Evolutionary conservation across 139 green algal genomes (phyloP), one percentile per base, ranked within the genome.

Genomic region (Chlorella sp.): DNA sequence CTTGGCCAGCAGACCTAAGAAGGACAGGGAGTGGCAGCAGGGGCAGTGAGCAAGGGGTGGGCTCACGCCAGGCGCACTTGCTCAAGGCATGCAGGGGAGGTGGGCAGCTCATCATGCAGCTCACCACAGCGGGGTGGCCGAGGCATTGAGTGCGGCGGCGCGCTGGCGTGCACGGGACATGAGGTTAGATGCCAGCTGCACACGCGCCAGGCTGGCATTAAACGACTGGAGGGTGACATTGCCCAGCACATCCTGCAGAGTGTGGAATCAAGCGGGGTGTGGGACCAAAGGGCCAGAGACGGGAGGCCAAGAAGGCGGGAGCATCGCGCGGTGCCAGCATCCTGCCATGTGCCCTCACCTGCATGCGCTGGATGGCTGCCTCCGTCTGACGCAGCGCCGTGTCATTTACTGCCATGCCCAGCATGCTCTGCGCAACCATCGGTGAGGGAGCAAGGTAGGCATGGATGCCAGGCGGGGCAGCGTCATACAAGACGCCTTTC

Each of bases 351-450:
- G 9, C 2, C 51, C 2, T 60, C 51, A 60, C 51, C 51, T 60
- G 51, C 51, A 60, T 60, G 51, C 15, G 51, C 15, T 55, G 16
- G 34, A 38, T 75, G 69, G 69, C 69, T 17, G 69, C 69, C 34
- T 56, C 34, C 2, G 69, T 75, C 34, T 75, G 34, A 4, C 12
- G 28, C 69, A 56, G 34, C 28, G 36, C 34, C 1, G 69, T 44
- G 32, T 75, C 69, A 38, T 75, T 75, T 38, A 75, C 69, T 16
- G 36, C 32, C 28, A 75, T 55, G 69, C 69, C 69, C 69, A 75
- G 69, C 16, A 38, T 38, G 7, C 15, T 38, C 69, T 75, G 69
- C 69, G 15, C 69, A n/a, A 32, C 6, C 7, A 6, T 20, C 21
- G 13, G 16, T 72, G n/a, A 3, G 60, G 25, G 2, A 20, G 60